A percentile compares a stretch with the other conserved stretches of the same genome.
phyloP scores from a whole-genome alignment of 75 land plant species.

The Cupressus sempervirens region DNA sequence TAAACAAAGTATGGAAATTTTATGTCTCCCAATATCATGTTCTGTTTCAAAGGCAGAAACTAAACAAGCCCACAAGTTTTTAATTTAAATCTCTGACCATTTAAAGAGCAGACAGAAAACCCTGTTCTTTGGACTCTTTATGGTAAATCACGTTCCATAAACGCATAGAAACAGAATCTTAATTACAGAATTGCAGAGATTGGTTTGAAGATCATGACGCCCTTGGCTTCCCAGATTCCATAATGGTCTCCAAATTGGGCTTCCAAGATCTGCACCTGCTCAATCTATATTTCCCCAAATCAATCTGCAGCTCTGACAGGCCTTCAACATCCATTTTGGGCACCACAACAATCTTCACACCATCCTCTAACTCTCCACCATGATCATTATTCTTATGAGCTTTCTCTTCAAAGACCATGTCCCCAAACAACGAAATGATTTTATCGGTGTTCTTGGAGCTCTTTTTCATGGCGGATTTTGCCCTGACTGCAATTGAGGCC shows the following conservation, averaged over 20 bases:
- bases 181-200: background rate
- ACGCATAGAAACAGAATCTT: too few species aligned
- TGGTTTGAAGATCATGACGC: background rate
- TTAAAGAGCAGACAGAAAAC: too few species aligned
- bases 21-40: too few species aligned
- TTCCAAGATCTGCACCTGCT: conserved; percentile 52
- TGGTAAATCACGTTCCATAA: too few species aligned
- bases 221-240: conserved; percentile 18
- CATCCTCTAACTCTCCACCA: background rate
- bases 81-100: too few species aligned
- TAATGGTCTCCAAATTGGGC: conserved; percentile 57
- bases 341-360: background rate
- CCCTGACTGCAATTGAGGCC: conserved; percentile 29
- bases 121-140: too few species aligned
- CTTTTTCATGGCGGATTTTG: conserved; percentile 26
- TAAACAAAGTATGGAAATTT: too few species aligned
- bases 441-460: conserved; percentile 15
- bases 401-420: background rate
- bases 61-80: too few species aligned
- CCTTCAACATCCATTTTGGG: conserved; percentile 22
- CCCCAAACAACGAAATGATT: conserved; percentile 24
- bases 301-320: background rate
- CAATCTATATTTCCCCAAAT: conserved; percentile 30
- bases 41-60: too few species aligned
- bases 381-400: background rate